These are phyloP conservation scores for Solanum dulcamara DNA, from an alignment of 257 asterid species.

Conservation along the genomic window DNA sequence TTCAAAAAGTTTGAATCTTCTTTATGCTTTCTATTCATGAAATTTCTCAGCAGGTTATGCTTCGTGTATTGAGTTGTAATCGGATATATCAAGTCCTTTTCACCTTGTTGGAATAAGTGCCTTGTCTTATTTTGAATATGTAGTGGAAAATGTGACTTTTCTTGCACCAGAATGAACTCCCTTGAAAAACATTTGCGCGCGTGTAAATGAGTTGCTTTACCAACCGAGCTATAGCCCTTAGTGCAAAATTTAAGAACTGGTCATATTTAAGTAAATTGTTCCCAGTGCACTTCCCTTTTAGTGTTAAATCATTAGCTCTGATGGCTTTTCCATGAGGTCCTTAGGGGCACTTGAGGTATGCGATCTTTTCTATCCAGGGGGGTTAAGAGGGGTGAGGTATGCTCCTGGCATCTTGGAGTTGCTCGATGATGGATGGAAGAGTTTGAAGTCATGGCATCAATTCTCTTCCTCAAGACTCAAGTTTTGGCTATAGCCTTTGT, in stretches of 20 bases:
- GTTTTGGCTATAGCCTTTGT: neutral
- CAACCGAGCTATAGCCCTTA: no score
- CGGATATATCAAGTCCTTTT: neutral
- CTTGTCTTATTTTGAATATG: neutral
- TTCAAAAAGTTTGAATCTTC: neutral
- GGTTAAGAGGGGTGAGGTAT: neutral
- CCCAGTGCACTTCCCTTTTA: neutral
- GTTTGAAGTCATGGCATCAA: neutral
- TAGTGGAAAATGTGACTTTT: neutral
- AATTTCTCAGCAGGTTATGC: neutral
- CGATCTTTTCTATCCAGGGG: neutral
- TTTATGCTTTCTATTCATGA: neutral
- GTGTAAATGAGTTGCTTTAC: no score
- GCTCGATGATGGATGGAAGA: neutral
- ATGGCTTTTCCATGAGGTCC: neutral
- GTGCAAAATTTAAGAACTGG: neutral
- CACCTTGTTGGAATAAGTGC: neutral
- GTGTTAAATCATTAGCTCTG: neutral
- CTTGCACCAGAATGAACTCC: neutral
- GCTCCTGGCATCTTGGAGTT: neutral
- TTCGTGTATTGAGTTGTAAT: neutral
- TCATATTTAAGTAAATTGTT: neutral
- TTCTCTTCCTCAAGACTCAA: neutral
- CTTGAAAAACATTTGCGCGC: no score
- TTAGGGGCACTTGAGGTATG: neutral